Base-by-base conservation (phyloP, 371 early-diverging fungal species). In the Dinochytrium kinnereticum region DNA sequence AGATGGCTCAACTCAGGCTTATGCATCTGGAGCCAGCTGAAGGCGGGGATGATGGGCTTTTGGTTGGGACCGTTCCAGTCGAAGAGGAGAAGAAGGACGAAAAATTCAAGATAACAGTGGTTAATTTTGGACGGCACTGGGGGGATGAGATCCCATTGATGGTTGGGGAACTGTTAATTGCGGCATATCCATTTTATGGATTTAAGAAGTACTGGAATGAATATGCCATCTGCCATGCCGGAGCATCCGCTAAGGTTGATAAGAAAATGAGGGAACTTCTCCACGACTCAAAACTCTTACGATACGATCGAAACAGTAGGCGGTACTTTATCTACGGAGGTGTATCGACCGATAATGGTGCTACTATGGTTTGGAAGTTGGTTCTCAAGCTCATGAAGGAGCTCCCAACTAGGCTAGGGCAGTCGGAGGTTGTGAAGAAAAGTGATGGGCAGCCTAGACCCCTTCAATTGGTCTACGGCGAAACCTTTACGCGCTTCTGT, bases 121-220 rank as follows among this genome's bases (percentile, higher is more conserved):
- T 44, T 44, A 44, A 44, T 44, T 44, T 44, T 19, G 13, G 19
- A 13, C 7, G 44, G 19, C 44, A 44, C 19, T 44, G 44, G 44
- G 44, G 13, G 44, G 50, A 30, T 51, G 28, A 36, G 40, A 69
- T 67, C n/a, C 69, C 51, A 33, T 71, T 61, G 61, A 31, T 36
- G n/a, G 15, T 44, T 44, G 44, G 7, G 44, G 44, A 44, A 19
- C 13, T 44, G 13, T n/a, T 44, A 19, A 44, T 44, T 44, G 44
- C 44, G 44, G 44, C 44, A 13, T 44, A 44, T 19, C 44, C 44
- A 13, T 44, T 44, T 44, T 44, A 44, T 44, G 44, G 44, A 13
- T 44, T 44, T 19, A 44, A 44, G 19, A 44, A 44, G 44, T 13
- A 19, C 7, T 44, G 44, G 44, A 44, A 44, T 13, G n/a, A n/a